A percentile compares a stretch with the other conserved stretches of the same genome.
Evolutionary conservation across 2,329 filamentous ascomycete genomes (phyloP).

Genomic region (Drechmeria coniospora): DNA sequence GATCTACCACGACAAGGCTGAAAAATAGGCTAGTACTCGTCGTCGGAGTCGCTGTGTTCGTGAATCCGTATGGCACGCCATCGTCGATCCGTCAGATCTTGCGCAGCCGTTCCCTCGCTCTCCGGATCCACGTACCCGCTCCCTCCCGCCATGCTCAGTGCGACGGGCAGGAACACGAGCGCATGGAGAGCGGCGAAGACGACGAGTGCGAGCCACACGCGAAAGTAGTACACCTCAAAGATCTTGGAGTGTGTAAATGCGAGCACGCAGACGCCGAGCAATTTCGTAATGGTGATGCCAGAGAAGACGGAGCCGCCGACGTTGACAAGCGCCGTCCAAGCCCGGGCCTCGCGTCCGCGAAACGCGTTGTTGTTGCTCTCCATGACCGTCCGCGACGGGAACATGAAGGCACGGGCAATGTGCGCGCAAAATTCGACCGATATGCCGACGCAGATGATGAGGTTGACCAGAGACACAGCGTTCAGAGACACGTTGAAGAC

Average conservation of each 20-base stretch:
- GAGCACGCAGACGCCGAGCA: conserved; percentile 79
- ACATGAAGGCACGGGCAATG: conserved; percentile 89
- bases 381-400: conserved; percentile 70
- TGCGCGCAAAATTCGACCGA: conserved; percentile 96
- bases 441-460: conserved; percentile 95
- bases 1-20: no score
- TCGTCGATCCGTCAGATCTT: conserved; percentile 66
- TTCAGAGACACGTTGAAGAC: conserved; percentile 80
- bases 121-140: conserved; percentile 80
- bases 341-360: conserved; percentile 66
- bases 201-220: conserved; percentile 87
- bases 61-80: conserved; percentile 67
- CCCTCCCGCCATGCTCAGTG: conserved; percentile 72
- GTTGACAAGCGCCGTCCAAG: conserved; percentile 87
- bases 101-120: conserved; percentile 73
- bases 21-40: conserved; percentile 39
- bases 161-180: conserved; percentile 80
- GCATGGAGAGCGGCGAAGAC: conserved; percentile 80
- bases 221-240: conserved; percentile 98
- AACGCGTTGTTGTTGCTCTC: conserved; percentile 62
- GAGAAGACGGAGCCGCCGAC: conserved; percentile 91
- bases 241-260: conserved; percentile 96
- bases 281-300: conserved; percentile 90
- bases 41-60: conserved; percentile 60
- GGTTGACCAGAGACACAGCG: conserved; percentile 85